Conservation (phyloP, 257 asterid genomes). For the Solanum arcanum region DNA sequence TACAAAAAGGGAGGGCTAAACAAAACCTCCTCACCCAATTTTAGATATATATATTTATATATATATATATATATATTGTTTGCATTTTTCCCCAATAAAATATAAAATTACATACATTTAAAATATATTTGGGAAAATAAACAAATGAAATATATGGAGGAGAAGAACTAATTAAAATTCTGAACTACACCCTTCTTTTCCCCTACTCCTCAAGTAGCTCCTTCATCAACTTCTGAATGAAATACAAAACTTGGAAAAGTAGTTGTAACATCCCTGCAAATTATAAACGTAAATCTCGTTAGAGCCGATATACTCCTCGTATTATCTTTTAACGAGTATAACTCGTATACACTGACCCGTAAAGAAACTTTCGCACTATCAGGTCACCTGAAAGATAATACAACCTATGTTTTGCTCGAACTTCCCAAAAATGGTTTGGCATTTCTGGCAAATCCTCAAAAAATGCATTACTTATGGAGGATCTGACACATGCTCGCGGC, state of each 20-base stretch:
- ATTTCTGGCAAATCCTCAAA: neutral
- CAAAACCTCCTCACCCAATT: neutral
- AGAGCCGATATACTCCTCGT: neutral
- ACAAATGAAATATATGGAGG: neutral
- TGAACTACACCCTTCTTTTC: neutral
- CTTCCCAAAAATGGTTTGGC: neutral
- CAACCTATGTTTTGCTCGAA: neutral
- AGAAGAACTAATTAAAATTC: neutral
- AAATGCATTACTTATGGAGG: neutral
- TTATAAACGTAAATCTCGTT: neutral
- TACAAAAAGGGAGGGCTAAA: neutral
- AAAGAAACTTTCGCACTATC: neutral
- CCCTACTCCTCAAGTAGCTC: neutral
- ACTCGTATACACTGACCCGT: neutral
- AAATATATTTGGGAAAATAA: neutral
- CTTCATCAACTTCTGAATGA: conserved; percentile 2
- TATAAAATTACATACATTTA: neutral
- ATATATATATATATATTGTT: neutral
- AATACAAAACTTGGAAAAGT: conserved; percentile 1
- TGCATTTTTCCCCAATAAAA: neutral
- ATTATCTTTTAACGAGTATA: neutral
- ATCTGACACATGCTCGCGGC: neutral
- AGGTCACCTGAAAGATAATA: neutral
- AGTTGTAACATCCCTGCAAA: neutral
- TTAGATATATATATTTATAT: neutral